Percentiles rank a stretch among this genome's conserved stretches.
phyloP scores from a whole-genome alignment of 768 basidiomycete species.

The Boletus pseudopeckii region DNA sequence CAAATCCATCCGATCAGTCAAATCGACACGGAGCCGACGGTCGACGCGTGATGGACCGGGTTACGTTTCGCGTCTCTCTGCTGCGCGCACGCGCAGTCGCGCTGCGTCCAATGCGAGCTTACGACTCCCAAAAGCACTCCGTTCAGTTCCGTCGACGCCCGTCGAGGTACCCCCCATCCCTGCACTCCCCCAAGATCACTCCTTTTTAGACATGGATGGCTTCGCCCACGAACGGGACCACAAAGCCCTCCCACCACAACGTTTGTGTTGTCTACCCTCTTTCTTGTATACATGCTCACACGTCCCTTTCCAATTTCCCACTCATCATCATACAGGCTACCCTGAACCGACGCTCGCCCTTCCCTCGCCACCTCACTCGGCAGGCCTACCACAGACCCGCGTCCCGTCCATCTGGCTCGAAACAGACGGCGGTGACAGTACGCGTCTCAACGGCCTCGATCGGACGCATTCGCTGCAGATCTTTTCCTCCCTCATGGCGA shows the following conservation, averaged over 20 bases:
- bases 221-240: conserved; percentile 33
- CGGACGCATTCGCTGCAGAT: conserved; percentile 21
- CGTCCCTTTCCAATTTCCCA: not conserved
- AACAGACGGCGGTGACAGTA: conserved; percentile 31
- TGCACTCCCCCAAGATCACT: conserved; percentile 23
- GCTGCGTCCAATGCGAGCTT: conserved; percentile 66
- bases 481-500: conserved; percentile 12
- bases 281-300: not conserved
- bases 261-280: not conserved
- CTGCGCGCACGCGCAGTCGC: conserved; percentile 63
- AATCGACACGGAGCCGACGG: conserved; percentile 25
- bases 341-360: conserved; percentile 14
- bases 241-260: conserved; percentile 14
- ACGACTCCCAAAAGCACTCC: conserved; percentile 47
- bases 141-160: conserved; percentile 28
- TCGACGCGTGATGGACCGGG: conserved; percentile 30
- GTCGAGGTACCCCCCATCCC: conserved; percentile 32
- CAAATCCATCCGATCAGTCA: conserved; percentile 25
- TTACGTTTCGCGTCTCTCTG: conserved; percentile 46
- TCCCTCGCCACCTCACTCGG: conserved; percentile 23
- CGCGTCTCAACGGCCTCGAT: conserved; percentile 18
- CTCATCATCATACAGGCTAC: conserved; percentile 2
- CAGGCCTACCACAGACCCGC: conserved; percentile 13
- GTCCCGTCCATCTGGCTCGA: conserved; percentile 54
- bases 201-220: conserved; percentile 35